Conservation (phyloP, 108 stramenopile species). For the Cyclotella choctawhatcheeana region DNA sequence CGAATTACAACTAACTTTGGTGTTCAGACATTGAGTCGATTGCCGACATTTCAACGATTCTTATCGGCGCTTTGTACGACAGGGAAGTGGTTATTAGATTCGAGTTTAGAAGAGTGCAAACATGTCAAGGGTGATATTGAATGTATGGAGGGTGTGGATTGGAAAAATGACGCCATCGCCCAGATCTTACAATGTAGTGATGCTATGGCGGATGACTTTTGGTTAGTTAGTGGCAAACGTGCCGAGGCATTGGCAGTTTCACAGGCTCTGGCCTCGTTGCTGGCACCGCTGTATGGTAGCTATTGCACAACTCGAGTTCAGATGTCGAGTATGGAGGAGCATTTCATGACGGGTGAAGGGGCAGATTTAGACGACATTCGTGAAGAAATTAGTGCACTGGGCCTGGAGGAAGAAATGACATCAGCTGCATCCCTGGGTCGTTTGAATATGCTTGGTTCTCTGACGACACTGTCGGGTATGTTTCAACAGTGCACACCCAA, state of each 20-base stretch:
- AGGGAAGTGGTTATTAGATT: conserved; percentile 65
- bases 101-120: conserved; percentile 69
- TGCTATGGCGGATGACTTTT: conserved; percentile 75
- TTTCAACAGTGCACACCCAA: conserved; percentile 63
- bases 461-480: conserved; percentile 60
- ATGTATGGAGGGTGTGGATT: conserved; percentile 66
- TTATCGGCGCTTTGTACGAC: conserved; percentile 54
- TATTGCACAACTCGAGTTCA: conserved; percentile 68
- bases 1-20: conserved; percentile 73
- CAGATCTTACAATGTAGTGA: conserved; percentile 73
- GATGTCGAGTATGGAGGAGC: conserved; percentile 82
- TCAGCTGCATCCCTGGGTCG: conserved; percentile 71
- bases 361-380: conserved; percentile 81
- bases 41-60: conserved; percentile 59
- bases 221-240: conserved; percentile 71
- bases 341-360: conserved; percentile 57
- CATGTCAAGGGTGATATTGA: conserved; percentile 70
- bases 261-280: conserved; percentile 42
- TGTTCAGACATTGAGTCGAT: conserved; percentile 44
- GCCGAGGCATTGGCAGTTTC: conserved; percentile 49
- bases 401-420: conserved; percentile 82
- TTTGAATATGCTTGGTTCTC: conserved; percentile 58
- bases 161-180: conserved; percentile 76
- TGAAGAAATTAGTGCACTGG: conserved; percentile 73
- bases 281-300: conserved; percentile 74